Conservation (phyloP, 2,329 filamentous ascomycete species). For the Pseudocercospora fuligena region DNA sequence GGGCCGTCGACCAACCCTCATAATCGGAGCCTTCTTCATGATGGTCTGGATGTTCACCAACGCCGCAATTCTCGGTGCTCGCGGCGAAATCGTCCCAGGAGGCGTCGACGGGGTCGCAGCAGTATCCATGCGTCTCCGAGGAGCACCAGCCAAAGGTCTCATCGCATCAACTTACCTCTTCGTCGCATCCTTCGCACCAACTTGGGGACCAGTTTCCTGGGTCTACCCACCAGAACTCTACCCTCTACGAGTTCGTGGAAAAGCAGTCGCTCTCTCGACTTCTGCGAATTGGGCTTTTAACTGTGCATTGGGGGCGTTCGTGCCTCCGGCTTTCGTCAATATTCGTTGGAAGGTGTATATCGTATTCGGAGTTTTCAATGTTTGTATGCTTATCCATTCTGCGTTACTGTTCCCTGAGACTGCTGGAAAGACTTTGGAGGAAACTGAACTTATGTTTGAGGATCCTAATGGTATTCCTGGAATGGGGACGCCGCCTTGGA, state of each 20-base stretch:
- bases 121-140: slow-evolving; percentile 47
- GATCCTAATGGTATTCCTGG: slow-evolving; percentile 44
- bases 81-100: slow-evolving; percentile 52
- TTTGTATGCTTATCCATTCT: slow-evolving; percentile 68
- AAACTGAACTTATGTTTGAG: slow-evolving; percentile 74
- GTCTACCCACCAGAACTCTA: slow-evolving; percentile 61
- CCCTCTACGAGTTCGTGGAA: slow-evolving; percentile 66
- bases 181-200: slow-evolving; percentile 69
- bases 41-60: slow-evolving; percentile 65
- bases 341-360: slow-evolving; percentile 67
- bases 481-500: slow-evolving; percentile 52
- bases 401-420: slow-evolving; percentile 69
- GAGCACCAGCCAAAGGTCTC: slow-evolving; percentile 54
- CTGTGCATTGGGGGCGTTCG: slow-evolving; percentile 61
- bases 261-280: slow-evolving; percentile 65
- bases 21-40: slow-evolving; percentile 70
- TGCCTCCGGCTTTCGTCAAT: slow-evolving; percentile 63
- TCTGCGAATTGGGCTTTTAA: slow-evolving; percentile 66
- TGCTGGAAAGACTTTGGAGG: slow-evolving; percentile 74
- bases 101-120: slow-evolving; percentile 48
- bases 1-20: slow-evolving; percentile 71
- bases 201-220: slow-evolving; percentile 65
- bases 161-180: slow-evolving; percentile 75
- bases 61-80: slow-evolving; percentile 64
- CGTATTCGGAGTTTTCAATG: slow-evolving; percentile 75